These are phyloP conservation scores for Fonsecaea erecta DNA, from an alignment of 2,329 filamentous ascomycete genomes.

Conservation along the genomic window DNA sequence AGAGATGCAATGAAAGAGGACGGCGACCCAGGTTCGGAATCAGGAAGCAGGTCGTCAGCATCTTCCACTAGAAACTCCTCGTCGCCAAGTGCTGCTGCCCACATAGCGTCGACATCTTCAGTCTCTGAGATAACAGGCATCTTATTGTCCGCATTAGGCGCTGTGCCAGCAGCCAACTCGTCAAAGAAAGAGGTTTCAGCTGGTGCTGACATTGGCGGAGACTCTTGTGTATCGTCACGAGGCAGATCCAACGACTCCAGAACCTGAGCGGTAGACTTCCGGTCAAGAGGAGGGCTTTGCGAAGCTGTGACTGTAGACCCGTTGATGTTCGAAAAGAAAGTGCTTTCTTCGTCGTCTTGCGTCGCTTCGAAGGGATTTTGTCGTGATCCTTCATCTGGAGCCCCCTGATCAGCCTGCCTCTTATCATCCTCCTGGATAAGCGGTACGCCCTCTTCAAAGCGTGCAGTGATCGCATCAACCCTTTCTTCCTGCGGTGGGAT, in stretches of 20 bases:
- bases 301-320: background rate
- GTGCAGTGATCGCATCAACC: constrained; percentile 21
- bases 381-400: background rate
- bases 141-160: constrained; percentile 10
- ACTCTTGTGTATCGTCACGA: constrained; percentile 37
- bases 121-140: constrained; percentile 35
- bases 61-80: constrained; percentile 70
- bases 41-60: constrained; percentile 85
- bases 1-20: constrained; percentile 20
- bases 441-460: constrained; percentile 37
- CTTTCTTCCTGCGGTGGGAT: constrained; percentile 18
- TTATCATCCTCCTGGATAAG: constrained; percentile 26
- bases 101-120: constrained; percentile 76
- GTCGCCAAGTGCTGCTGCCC: constrained; percentile 79
- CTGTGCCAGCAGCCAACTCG: constrained; percentile 21
- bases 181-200: constrained; percentile 37
- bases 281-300: constrained; percentile 51
- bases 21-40: constrained; percentile 52
- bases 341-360: constrained; percentile 27
- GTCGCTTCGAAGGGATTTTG: constrained; percentile 13
- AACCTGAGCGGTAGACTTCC: constrained; percentile 73
- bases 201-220: constrained; percentile 39
- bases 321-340: constrained; percentile 28
- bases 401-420: background rate
- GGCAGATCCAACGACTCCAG: constrained; percentile 56